A percentile compares a stretch with the other conserved stretches of the same genome.
phyloP scores from a whole-genome alignment of 257 asterid species.

The Nicotiana paniculata region DNA sequence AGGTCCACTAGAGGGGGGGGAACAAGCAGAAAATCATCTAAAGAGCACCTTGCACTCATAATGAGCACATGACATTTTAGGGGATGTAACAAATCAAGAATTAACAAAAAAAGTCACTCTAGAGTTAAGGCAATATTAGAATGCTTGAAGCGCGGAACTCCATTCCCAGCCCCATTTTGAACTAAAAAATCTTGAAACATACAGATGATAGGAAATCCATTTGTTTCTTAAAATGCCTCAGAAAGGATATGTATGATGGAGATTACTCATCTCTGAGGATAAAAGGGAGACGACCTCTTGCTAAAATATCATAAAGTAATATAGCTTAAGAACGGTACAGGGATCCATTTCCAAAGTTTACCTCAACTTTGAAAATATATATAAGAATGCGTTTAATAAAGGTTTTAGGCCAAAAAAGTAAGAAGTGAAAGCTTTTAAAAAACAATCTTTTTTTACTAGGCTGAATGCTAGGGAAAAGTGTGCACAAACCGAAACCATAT shows the following conservation, averaged over 20 bases:
- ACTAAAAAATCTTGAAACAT: not conserved
- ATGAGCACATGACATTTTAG: not conserved
- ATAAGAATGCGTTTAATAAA: not conserved
- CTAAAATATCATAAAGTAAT: not conserved
- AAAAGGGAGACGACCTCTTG: not conserved
- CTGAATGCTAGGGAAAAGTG: not conserved
- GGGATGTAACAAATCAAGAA: not conserved
- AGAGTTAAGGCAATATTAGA: not conserved
- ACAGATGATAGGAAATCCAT: not conserved
- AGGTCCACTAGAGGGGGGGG: not conserved
- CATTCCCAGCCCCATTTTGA: not conserved
- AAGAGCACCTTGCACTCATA: not conserved
- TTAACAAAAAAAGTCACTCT: not conserved
- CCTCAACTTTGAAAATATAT: not conserved
- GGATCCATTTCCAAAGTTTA: too few relatives aligned
- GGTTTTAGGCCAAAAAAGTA: not conserved
- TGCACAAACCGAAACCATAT: not conserved
- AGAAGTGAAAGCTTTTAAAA: not conserved
- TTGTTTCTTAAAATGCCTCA: not conserved
- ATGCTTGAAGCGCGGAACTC: not conserved
- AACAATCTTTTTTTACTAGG: not conserved
- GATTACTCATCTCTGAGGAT: not conserved
- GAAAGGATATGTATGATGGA: not conserved
- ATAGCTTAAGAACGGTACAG: not conserved
- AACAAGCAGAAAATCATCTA: not conserved